These are phyloP conservation scores for Meyerozyma sp. DNA, from an alignment of 1,139 yeast genomes.

Conservation along the genomic window DNA sequence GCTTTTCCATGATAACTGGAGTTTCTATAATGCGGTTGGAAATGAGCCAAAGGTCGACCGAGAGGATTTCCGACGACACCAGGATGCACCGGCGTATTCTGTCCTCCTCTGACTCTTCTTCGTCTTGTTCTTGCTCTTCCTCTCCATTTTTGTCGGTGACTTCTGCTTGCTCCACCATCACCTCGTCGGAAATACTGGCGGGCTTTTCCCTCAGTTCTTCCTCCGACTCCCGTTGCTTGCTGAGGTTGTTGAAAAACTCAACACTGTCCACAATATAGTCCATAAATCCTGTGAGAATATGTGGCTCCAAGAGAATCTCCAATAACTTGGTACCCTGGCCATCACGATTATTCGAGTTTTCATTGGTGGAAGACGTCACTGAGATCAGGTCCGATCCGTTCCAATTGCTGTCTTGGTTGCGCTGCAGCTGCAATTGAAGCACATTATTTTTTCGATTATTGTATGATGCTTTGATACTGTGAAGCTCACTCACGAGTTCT, in stretches of 20 bases:
- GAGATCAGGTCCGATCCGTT: constrained; percentile 27
- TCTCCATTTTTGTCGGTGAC: constrained; percentile 2
- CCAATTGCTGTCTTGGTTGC: constrained; percentile 3
- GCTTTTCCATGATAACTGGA: constrained; percentile 33
- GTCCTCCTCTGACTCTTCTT: constrained; percentile 30
- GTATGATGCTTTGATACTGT: constrained; percentile 33
- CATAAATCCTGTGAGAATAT: constrained; percentile 36
- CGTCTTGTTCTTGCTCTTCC: constrained; percentile 10
- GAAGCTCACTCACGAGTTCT: constrained; percentile 37
- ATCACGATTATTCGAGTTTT: constrained; percentile 24
- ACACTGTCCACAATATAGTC: constrained; percentile 35
- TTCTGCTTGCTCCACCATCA: constrained; percentile 1
- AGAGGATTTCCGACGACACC: constrained; percentile 37
- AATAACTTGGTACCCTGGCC: constrained; percentile 36
- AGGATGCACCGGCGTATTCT: constrained; percentile 36
- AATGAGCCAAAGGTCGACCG: constrained; percentile 41
- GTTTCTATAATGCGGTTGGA: constrained; percentile 43
- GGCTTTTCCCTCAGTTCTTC: constrained; percentile 6
- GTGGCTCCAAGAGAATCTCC: constrained; percentile 43
- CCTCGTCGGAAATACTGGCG: background rate
- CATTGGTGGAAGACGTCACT: constrained; percentile 33
- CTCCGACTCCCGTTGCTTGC: constrained; percentile 19
- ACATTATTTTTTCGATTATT: constrained; percentile 19
- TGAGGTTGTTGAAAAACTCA: constrained; percentile 28
- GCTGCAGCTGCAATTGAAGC: constrained; percentile 30